These are phyloP conservation scores for Neltuma alba DNA, from an alignment of 306 rosid genomes.

Conservation along the genomic window DNA sequence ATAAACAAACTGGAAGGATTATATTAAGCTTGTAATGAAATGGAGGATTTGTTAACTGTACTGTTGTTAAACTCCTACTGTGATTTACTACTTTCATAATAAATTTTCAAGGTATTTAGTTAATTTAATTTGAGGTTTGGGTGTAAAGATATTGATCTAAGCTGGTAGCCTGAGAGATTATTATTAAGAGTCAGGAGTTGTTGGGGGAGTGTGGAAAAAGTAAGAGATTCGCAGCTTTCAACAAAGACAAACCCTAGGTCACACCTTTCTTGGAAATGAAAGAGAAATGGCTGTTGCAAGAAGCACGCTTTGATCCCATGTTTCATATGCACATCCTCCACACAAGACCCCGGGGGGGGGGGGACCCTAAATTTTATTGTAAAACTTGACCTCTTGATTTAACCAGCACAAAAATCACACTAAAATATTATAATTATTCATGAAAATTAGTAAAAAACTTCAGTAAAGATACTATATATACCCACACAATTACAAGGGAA, in stretches of 20 bases:
- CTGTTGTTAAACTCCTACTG: no score
- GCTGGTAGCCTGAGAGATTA: neutral
- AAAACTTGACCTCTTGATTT: no score
- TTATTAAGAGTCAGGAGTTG: neutral
- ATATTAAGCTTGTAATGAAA: no score
- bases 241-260: conserved; percentile 60
- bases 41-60: no score
- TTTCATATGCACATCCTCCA: conserved; percentile 30
- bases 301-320: conserved; percentile 72
- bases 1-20: neutral
- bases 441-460: neutral
- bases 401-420: no score
- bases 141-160: no score
- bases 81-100: no score
- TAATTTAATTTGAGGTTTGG: neutral
- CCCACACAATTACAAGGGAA: neutral
- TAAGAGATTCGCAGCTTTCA: conserved; percentile 65
- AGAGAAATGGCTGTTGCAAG: conserved; percentile 57
- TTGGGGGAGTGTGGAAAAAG: conserved; percentile 16
- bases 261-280: conserved; percentile 91
- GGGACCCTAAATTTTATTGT: no score
- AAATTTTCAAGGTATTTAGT: no score
- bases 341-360: no score
- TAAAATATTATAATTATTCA: neutral
- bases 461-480: no score